phyloP scores from a whole-genome alignment of 2,329 filamentous ascomycete genomes.

The Raffaelea ambrosiae region DNA sequence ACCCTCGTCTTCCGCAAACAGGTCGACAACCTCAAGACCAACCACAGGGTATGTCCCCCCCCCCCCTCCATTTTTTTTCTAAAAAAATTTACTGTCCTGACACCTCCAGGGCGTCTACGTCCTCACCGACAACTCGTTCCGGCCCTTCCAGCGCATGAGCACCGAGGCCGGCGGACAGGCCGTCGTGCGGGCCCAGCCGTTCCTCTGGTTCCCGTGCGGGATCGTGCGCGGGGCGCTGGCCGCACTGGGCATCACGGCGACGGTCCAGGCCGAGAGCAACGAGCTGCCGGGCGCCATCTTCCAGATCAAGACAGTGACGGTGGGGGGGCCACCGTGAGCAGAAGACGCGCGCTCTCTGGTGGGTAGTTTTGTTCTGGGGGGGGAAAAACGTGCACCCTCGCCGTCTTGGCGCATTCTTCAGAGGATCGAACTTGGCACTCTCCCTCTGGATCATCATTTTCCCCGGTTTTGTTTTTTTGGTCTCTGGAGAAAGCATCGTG shows the following conservation, averaged over 20 bases:
- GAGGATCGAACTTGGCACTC: too few relatives aligned
- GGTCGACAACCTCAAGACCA: conserved; percentile 97
- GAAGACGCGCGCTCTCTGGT: too few relatives aligned
- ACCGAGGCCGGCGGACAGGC: conserved; percentile 68
- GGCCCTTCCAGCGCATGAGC: conserved; percentile 83
- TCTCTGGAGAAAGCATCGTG: too few relatives aligned
- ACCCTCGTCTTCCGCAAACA: conserved; percentile 91
- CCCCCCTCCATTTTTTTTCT: neutral
- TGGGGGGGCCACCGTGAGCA: conserved; percentile 43
- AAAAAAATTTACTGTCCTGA: neutral
- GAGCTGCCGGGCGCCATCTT: conserved; percentile 87
- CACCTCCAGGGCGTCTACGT: conserved; percentile 78
- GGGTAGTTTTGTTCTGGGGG: too few relatives aligned
- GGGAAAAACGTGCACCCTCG: too few relatives aligned
- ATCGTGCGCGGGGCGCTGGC: conserved; percentile 86
- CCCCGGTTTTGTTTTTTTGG: neutral
- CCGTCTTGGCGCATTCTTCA: too few relatives aligned
- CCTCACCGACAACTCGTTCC: conserved; percentile 85
- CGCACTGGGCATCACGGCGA: conserved; percentile 84
- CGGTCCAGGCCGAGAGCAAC: conserved; percentile 80
- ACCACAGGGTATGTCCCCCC: conserved; percentile 61
- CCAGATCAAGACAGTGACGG: conserved; percentile 79
- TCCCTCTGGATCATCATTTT: too few relatives aligned
- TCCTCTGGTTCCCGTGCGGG: conserved; percentile 91
- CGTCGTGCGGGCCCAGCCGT: conserved; percentile 71